Conservation (phyloP, 441 rosid genomes). For the Erodium chrysanthum region DNA sequence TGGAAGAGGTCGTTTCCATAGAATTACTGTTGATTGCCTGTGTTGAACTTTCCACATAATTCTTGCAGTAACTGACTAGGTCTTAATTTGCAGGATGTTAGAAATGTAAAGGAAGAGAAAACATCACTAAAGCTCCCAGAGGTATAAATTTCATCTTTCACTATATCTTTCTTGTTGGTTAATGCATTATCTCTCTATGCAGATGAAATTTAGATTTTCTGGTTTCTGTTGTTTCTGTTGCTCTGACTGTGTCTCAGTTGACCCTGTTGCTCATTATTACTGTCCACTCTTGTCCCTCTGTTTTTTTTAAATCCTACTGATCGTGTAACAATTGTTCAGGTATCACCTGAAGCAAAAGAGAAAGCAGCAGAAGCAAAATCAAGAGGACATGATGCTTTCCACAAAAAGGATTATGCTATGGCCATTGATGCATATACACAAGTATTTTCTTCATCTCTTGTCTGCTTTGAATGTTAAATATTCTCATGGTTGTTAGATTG, state of each 20-base stretch:
- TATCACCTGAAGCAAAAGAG: constrained; percentile 61
- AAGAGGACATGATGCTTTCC: constrained; percentile 82
- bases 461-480: constrained; percentile 9
- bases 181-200: not conserved
- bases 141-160: not conserved
- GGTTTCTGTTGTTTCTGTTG: not conserved
- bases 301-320: not conserved
- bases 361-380: constrained; percentile 88
- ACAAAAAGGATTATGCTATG: constrained; percentile 43
- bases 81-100: not conserved
- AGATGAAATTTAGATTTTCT: not conserved
- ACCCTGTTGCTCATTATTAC: not conserved
- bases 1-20: not conserved
- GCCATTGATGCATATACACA: constrained; percentile 83
- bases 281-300: not conserved
- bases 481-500: not conserved
- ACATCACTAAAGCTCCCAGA: not conserved
- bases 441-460: constrained; percentile 30
- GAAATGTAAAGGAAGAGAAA: not conserved
- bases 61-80: not conserved
- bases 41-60: not conserved
- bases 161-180: not conserved
- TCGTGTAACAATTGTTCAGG: constrained; percentile 31
- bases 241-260: not conserved
- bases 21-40: not conserved